These are phyloP conservation scores for Benincasa hispida DNA, from an alignment of 306 rosid species.

Conservation along the genomic window DNA sequence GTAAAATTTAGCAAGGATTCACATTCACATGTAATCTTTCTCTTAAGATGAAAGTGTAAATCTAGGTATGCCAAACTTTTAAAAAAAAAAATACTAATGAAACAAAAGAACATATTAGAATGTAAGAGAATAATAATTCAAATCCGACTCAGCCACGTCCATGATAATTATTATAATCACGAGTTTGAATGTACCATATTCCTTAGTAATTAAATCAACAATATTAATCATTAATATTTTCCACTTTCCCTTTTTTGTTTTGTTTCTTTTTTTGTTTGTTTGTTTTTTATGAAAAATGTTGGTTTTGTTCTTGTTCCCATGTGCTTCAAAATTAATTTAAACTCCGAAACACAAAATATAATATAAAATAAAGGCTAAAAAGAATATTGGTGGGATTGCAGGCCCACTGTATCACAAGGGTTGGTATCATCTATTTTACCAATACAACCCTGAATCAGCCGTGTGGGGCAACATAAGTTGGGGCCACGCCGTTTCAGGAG, in stretches of 20 bases:
- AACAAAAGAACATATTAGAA: too few species aligned
- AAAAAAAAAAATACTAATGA: too few species aligned
- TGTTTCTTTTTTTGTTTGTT: neutral
- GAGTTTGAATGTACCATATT: neutral
- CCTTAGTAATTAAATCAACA: neutral
- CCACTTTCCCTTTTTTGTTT: neutral
- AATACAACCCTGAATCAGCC: slow-evolving; percentile 74
- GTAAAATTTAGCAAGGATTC: too few species aligned
- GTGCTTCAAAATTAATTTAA: neutral
- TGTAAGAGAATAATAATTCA: neutral
- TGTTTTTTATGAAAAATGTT: neutral
- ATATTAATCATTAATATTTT: neutral
- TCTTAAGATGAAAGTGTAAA: too few species aligned
- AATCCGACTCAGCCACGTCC: neutral
- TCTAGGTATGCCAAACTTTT: too few species aligned
- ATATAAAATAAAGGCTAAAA: neutral
- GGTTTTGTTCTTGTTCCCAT: neutral
- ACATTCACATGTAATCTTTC: too few species aligned
- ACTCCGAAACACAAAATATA: neutral
- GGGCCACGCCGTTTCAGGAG: slow-evolving; percentile 77
- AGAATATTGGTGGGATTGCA: slow-evolving; percentile 5
- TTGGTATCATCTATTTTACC: slow-evolving; percentile 83
- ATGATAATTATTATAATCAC: neutral
- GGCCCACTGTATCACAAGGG: slow-evolving; percentile 66
- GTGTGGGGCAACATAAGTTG: slow-evolving; percentile 83